A percentile compares a stretch with the other conserved stretches of the same genome.
Conservation (phyloP, 345 rosid genomes). For the Microthlaspi erraticum region DNA sequence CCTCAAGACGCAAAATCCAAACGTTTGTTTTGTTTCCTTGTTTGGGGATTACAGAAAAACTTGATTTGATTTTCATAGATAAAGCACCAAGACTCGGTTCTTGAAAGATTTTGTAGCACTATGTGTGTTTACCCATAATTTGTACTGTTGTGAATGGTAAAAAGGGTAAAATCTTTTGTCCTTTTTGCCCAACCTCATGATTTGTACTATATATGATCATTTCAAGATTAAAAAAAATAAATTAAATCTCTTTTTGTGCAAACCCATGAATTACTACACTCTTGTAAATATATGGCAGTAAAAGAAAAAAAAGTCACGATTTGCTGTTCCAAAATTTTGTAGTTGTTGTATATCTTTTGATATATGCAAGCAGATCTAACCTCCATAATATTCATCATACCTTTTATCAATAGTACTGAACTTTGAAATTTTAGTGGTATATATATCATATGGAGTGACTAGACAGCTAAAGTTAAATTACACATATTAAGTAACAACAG, state of each 20-base stretch:
- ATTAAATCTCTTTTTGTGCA: background rate
- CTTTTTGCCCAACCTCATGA: slow-evolving; percentile 39
- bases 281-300: slow-evolving; percentile 25
- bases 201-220: slow-evolving; percentile 29
- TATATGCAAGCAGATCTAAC: slow-evolving; percentile 43
- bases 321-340: slow-evolving; percentile 30
- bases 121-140: slow-evolving; percentile 38
- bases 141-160: slow-evolving; percentile 43
- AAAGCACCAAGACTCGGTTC: slow-evolving; percentile 30
- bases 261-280: slow-evolving; percentile 26
- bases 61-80: slow-evolving; percentile 28
- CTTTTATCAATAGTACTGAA: slow-evolving; percentile 42
- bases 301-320: slow-evolving; percentile 31
- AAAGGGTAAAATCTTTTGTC: slow-evolving; percentile 27
- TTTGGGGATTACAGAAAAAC: slow-evolving; percentile 19
- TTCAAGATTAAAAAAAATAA: background rate
- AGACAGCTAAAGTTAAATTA: slow-evolving; percentile 43
- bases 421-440: slow-evolving; percentile 32
- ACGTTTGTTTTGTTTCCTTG: background rate
- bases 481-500: slow-evolving; percentile 40
- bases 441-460: slow-evolving; percentile 29
- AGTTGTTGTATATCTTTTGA: slow-evolving; percentile 39
- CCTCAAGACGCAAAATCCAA: slow-evolving; percentile 22
- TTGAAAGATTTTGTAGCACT: slow-evolving; percentile 30
- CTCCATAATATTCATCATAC: slow-evolving; percentile 32